Evolutionary conservation across 106 monocot genomes (phyloP).

Genomic region (Triglochin maritima): DNA sequence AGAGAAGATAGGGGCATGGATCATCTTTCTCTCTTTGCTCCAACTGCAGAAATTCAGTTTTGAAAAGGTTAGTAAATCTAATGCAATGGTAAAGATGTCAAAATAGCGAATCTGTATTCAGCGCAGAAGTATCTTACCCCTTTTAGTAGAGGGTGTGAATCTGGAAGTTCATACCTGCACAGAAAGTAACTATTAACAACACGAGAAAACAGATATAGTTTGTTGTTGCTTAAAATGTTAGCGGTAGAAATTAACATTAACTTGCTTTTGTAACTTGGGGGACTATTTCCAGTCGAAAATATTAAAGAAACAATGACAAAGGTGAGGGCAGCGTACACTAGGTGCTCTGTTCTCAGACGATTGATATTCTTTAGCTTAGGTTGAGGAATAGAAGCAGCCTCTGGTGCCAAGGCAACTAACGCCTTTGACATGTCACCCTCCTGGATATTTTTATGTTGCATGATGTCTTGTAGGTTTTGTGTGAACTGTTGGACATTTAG

Average conservation of each 20-base stretch:
- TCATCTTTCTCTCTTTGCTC: conserved; percentile 40
- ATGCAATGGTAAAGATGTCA: background rate
- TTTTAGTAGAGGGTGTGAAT: conserved; percentile 44
- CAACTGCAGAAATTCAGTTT: conserved; percentile 11
- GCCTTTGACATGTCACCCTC: conserved; percentile 12
- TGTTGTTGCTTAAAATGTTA: too few species aligned
- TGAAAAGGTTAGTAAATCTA: background rate
- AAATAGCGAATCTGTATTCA: background rate
- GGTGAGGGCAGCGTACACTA: conserved; percentile 32
- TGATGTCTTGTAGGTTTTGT: too few species aligned
- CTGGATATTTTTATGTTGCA: too few species aligned
- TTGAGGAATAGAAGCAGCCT: conserved; percentile 42
- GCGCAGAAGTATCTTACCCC: conserved; percentile 24
- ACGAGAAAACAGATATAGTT: background rate
- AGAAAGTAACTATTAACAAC: background rate
- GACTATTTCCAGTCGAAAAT: too few species aligned
- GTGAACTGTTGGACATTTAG: too few species aligned
- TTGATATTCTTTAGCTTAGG: conserved; percentile 51
- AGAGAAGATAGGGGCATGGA: conserved; percentile 43
- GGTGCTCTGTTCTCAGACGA: conserved; percentile 53
- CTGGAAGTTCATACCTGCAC: conserved; percentile 64
- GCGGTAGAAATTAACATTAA: too few species aligned
- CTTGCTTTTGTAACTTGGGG: too few species aligned
- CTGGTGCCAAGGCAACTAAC: conserved; percentile 32
- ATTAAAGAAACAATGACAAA: background rate